Base-by-base conservation (phyloP, 1,139 yeast genomes). In the Taphrina betulina region DNA sequence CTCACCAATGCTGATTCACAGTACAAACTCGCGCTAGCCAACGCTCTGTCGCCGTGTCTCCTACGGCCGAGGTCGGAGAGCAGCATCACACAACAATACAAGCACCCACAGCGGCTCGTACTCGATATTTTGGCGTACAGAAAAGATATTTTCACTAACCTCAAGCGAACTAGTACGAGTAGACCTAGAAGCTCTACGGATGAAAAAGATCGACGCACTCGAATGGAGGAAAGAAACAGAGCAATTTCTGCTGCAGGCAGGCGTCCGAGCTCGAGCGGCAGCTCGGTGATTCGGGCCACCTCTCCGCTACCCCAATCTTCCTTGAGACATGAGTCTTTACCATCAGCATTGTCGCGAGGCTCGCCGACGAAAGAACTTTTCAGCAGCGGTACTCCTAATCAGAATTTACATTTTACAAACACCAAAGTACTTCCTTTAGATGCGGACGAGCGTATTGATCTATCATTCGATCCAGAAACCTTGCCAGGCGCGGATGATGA, bases 121-220 rank as follows among this genome's bases (percentile, higher is more conserved):
- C 71, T 73, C 52, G 95, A 87, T 66, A 71, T 87, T 51, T 72
- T 87, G 61, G 72, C 72, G 17, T 71, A 82, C 63, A 81, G 82
- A 63, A 82, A 80, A 33, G 70, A 72, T 8, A 78, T 83, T 16
- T 85, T 86, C 61, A 67, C 71, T 23, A 77, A 73, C 57, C 69
- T 78, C 55, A 78, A 76, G 59, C 61, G 64, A 26, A 60, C 61
- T 20, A 59, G 63, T 36, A 61, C 61, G 12, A 36, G 54, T 12
- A 50, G 42, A 51, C 62, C 69, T 14, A 63, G 68, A 1, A 63
- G 62, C 12, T 63, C 68, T 12, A 58, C 62, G 2, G 64, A 65
- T 7, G 69, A 66, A 54, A 63, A 67, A 12, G 65, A 66, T 57
- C 60, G 71, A 31, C 60, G 65, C 14, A 62, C 63, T 3, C 63